Evolutionary conservation across 306 rosid species (phyloP), one percentile per base, ranked within the genome.

Genomic region (Aeschynomene evenia): DNA sequence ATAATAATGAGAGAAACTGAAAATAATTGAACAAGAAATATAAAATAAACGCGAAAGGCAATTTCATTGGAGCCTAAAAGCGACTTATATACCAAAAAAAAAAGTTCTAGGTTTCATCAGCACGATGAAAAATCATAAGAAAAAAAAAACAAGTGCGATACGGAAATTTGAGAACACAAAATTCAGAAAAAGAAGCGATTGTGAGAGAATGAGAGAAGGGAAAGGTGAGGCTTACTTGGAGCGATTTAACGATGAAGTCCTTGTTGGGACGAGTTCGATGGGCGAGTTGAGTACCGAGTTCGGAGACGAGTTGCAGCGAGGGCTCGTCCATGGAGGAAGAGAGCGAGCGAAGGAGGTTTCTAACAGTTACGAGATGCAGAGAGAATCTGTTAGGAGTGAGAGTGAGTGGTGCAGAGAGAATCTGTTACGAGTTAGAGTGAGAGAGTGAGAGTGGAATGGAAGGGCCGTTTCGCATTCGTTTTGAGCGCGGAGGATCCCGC

Each of bases 161-260:
- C n/a, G n/a, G n/a, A n/a, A n/a, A n/a, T n/a, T n/a, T n/a, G n/a
- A n/a, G n/a, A n/a, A n/a, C n/a, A n/a, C n/a, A n/a, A n/a, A n/a
- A n/a, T n/a, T n/a, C n/a, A n/a, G n/a, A n/a, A 7, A 39, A 43
- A 24, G 9, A 63, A 13, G 46, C 46, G n/a, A 11, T 4, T 40
- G 4, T 62, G 2, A 6, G 42, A 8, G 7, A 20, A 49, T 18
- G 60, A 26, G 31, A 1, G 54, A 26, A 33, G 31, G 2, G 23
- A 22, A 45, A 16, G 60, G 42, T 1, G 18, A 79, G 0, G 42
- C 80, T 72, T 84, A 91, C 97, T 20, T 77, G 77, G 28, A 91
- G 92, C 10, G 86, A 84, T 85, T 94, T 91, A 77, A 88, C 79
- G 16, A 91, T 61, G 86, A 52, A 78, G 68, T 88, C 99, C 75